Evolutionary conservation across 2,329 filamentous ascomycete species (phyloP).

Genomic region (Lojkania enalia): DNA sequence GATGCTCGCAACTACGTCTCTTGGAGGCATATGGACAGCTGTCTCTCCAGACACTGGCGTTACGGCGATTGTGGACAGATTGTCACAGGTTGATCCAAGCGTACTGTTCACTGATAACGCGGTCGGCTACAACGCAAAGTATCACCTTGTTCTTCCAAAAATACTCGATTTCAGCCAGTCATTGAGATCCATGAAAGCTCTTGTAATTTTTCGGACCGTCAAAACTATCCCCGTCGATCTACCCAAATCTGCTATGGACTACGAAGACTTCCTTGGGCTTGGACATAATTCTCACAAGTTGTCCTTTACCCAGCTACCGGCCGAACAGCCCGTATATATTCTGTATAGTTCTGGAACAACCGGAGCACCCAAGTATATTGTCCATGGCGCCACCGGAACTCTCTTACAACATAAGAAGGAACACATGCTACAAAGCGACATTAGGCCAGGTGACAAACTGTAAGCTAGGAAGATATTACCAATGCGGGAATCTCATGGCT

Average conservation of each 20-base stretch:
- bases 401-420: constrained; percentile 98
- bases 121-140: constrained; percentile 87
- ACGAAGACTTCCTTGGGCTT: too few species aligned
- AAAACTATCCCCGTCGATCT: constrained; percentile 45
- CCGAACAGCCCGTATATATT: constrained; percentile 90
- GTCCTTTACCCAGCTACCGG: constrained; percentile 73
- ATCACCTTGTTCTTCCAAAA: constrained; percentile 79
- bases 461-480: too few species aligned
- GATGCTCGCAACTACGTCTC: constrained; percentile 78
- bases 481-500: too few species aligned
- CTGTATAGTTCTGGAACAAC: constrained; percentile 94
- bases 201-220: constrained; percentile 74
- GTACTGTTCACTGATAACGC: constrained; percentile 87
- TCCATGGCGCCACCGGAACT: constrained; percentile 88
- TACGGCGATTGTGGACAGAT: constrained; percentile 83
- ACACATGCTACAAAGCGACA: constrained; percentile 82
- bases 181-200: constrained; percentile 67
- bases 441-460: constrained; percentile 72
- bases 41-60: constrained; percentile 92
- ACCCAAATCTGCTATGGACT: constrained; percentile 17
- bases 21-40: constrained; percentile 91
- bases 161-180: constrained; percentile 71
- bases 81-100: constrained; percentile 81
- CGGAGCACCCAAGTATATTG: constrained; percentile 84
- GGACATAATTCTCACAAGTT: too few species aligned